These are phyloP conservation scores for Ambrosiella beaveri DNA, from an alignment of 2,329 filamentous ascomycete genomes.

Conservation along the genomic window DNA sequence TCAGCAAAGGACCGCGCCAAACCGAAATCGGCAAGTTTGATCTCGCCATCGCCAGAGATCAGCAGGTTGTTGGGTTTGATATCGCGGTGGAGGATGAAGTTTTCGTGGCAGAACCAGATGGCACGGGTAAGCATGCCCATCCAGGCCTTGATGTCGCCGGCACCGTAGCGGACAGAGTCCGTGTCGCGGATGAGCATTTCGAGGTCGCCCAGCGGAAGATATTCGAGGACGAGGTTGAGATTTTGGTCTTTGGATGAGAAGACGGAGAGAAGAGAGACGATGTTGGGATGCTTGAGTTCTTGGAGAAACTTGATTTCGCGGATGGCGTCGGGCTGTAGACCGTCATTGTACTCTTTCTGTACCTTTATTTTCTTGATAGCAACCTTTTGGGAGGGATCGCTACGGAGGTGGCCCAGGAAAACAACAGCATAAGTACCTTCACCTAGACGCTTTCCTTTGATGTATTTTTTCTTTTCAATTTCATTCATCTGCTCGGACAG, in stretches of 20 bases:
- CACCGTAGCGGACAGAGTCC: constrained; percentile 59
- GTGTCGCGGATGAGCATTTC: constrained; percentile 86
- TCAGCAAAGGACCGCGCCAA: constrained; percentile 80
- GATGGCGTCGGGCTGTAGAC: constrained; percentile 84
- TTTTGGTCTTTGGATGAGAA: constrained; percentile 96
- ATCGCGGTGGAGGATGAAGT: constrained; percentile 85
- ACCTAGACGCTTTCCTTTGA: constrained; percentile 83
- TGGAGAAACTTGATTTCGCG: constrained; percentile 92
- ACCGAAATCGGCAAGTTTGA: constrained; percentile 96
- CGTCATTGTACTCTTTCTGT: constrained; percentile 72
- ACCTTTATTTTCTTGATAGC: constrained; percentile 91
- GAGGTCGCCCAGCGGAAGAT: constrained; percentile 80
- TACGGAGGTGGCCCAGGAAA: constrained; percentile 66
- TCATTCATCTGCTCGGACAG: constrained; percentile 70
- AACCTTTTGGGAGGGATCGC: constrained; percentile 55
- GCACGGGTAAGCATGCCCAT: constrained; percentile 92
- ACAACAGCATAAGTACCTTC: constrained; percentile 96
- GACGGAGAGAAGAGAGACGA: constrained; percentile 80
- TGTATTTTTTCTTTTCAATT: constrained; percentile 70
- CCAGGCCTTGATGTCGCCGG: constrained; percentile 91
- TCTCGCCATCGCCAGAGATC: constrained; percentile 78
- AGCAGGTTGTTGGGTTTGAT: constrained; percentile 98
- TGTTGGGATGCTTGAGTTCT: constrained; percentile 86
- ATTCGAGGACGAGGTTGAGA: constrained; percentile 88
- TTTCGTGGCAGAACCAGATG: constrained; percentile 93